A percentile compares a stretch with the other conserved stretches of the same genome.
phyloP scores from a whole-genome alignment of 2,329 filamentous ascomycete species.

The Aspergillus vadensis region DNA sequence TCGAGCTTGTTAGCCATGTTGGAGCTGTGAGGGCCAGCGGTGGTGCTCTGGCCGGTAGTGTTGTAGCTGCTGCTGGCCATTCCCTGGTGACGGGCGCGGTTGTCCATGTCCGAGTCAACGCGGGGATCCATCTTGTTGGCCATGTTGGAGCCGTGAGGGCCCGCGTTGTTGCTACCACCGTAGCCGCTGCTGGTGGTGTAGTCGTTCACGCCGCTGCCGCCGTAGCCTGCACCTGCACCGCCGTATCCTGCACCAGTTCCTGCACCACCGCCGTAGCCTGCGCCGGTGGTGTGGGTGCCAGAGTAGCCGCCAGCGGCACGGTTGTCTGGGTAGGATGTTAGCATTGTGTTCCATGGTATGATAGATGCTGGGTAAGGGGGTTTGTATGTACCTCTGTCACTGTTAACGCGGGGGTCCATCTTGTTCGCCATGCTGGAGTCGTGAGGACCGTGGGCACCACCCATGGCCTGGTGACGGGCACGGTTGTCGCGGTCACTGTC shows the following conservation, averaged over 20 bases:
- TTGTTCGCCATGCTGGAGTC: slow-evolving; percentile 51
- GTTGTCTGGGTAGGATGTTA: slow-evolving; percentile 11
- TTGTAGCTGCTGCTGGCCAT: slow-evolving; percentile 16
- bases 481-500: slow-evolving; percentile 20
- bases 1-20: slow-evolving; percentile 55
- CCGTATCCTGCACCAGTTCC: slow-evolving; percentile 1
- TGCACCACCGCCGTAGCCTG: slow-evolving; percentile 10
- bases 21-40: slow-evolving; percentile 47
- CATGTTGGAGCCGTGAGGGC: slow-evolving; percentile 39
- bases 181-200: slow-evolving; percentile 23
- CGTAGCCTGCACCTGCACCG: slow-evolving; percentile 24
- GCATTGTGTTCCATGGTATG: background rate
- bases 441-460: slow-evolving; percentile 43
- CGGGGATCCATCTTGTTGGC: slow-evolving; percentile 34
- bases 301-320: slow-evolving; percentile 5
- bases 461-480: slow-evolving; percentile 16
- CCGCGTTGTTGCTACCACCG: slow-evolving; percentile 28
- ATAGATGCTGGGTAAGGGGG: background rate
- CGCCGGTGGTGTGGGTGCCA: slow-evolving; percentile 5
- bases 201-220: background rate
- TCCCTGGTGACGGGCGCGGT: slow-evolving; percentile 15
- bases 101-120: slow-evolving; percentile 42
- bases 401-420: slow-evolving; percentile 49
- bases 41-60: slow-evolving; percentile 1
- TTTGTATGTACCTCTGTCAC: slow-evolving; percentile 15